Base-by-base conservation (phyloP, 768 basidiomycete genomes). In the Mycena rebaudengoi region DNA sequence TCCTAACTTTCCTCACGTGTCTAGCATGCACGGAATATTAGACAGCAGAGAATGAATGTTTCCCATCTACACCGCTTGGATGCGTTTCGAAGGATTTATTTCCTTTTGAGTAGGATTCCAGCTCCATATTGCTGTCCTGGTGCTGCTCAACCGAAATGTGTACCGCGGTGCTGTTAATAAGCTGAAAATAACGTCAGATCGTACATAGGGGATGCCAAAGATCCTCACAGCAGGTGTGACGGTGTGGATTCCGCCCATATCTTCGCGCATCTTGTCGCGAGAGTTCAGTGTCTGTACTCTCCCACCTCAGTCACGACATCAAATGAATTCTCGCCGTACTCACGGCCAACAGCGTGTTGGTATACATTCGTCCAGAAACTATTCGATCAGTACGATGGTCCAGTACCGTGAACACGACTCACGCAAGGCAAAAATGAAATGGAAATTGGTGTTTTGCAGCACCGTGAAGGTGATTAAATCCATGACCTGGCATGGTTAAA, bases 391-490 rank as follows among this genome's bases (percentile, higher is more conserved):
- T 18, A 25, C 10, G 35, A n/a, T n/a, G n/a, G 1, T n/a, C 3
- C 16, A 51, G 12, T 35, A 37, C 6, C 20, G 14, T 37, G 21
- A 11, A 6, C 26, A 18, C 3, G 8, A 51, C 53, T 28, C 26
- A 53, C 52, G 8, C 23, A 53, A 30, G 18, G 52, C 52, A 26
- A 53, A 53, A 11, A 53, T 23, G 26, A 53, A 53, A 41, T 53
- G 52, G 37, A 53, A 53, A 28, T 53, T 53, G 5, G 52, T 53
- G 23, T 53, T 53, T 53, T 53, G 52, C 21, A 53, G 33, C 1
- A 39, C 23, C 23, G 52, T 53, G 52, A 53, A 53, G 20, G 35
- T 39, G 52, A 53, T 53, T 7, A 53, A 28, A 40, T 53, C 52
- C 35, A 53, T 23, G 13, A 55, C 23, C 53, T 55, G 16, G 40